Percentiles rank a stretch among this genome's conserved stretches.
Conservation (phyloP, 352 stramenopile species). For the Globisporangium canariense region DNA sequence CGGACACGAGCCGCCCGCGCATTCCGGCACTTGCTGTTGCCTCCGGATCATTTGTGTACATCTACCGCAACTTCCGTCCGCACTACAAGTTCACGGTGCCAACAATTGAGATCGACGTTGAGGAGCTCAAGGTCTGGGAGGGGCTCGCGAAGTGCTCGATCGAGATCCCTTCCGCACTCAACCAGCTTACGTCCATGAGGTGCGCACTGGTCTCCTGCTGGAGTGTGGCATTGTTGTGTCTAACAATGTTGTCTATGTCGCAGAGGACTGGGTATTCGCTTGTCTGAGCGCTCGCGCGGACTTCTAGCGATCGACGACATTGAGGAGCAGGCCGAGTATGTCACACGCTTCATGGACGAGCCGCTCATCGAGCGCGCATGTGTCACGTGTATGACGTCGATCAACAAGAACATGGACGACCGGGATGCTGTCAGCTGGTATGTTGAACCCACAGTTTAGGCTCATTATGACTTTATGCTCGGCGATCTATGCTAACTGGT, state of each 20-base stretch:
- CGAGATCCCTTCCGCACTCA: slow-evolving; percentile 62
- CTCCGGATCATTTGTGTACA: slow-evolving; percentile 86
- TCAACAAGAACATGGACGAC: slow-evolving; percentile 89
- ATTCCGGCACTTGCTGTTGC: slow-evolving; percentile 85
- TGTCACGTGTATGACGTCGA: slow-evolving; percentile 86
- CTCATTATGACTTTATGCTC: no score
- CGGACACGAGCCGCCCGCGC: slow-evolving; percentile 50
- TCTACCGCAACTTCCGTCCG: slow-evolving; percentile 88
- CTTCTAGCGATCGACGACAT: slow-evolving; percentile 81
- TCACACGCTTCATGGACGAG: slow-evolving; percentile 79
- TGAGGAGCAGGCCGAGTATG: slow-evolving; percentile 78
- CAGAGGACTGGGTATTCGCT: slow-evolving; percentile 57
- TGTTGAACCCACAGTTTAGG: no score
- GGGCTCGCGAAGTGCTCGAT: slow-evolving; percentile 62
- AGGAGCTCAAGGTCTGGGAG: slow-evolving; percentile 75
- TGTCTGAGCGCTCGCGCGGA: slow-evolving; percentile 67
- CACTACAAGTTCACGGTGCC: slow-evolving; percentile 91
- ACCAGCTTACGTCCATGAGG: slow-evolving; percentile 63
- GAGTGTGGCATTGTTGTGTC: background rate
- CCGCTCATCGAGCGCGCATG: slow-evolving; percentile 61
- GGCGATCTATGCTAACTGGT: background rate
- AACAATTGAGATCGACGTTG: slow-evolving; percentile 61
- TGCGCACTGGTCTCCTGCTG: slow-evolving; percentile 6
- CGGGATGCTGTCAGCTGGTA: slow-evolving; percentile 68
- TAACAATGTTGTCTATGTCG: background rate